Conservation (phyloP, 768 basidiomycete species). For the Trametes cubensis region DNA sequence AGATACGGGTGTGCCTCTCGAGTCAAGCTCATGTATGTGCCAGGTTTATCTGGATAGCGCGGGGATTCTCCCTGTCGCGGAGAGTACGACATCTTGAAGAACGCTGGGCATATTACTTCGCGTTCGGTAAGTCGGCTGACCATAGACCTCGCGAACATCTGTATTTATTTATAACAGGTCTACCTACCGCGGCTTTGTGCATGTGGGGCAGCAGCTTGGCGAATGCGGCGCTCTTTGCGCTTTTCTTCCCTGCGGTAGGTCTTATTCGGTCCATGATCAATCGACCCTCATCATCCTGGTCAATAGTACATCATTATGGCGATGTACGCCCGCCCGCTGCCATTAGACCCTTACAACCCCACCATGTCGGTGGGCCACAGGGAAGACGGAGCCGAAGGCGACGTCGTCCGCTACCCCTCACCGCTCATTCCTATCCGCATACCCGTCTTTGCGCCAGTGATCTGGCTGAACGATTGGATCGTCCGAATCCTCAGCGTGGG, state of each 20-base stretch:
- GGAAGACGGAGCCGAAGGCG: conserved; percentile 29
- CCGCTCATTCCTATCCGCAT: conserved; percentile 81
- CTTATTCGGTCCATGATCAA: neutral
- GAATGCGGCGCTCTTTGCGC: conserved; percentile 81
- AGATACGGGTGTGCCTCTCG: no score
- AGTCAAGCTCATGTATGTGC: no score
- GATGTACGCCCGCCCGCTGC: conserved; percentile 73
- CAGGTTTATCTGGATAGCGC: conserved; percentile 80
- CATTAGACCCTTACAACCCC: conserved; percentile 76
- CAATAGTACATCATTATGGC: conserved; percentile 84
- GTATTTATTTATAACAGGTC: conserved; percentile 42
- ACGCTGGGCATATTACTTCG: conserved; percentile 87
- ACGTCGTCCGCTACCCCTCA: conserved; percentile 63
- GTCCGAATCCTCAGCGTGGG: conserved; percentile 65
- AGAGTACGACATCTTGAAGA: conserved; percentile 80
- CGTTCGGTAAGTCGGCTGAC: conserved; percentile 58
- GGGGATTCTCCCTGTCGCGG: conserved; percentile 67
- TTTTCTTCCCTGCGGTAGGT: conserved; percentile 78
- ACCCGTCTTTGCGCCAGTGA: conserved; percentile 72
- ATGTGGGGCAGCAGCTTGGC: conserved; percentile 74
- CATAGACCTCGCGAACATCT: neutral
- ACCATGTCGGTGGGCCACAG: conserved; percentile 28
- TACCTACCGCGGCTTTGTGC: conserved; percentile 74
- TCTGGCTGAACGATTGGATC: conserved; percentile 73
- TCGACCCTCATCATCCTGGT: neutral